Evolutionary conservation across 2,329 filamentous ascomycete genomes (phyloP).

Genomic region (Penicillium verrucosum): DNA sequence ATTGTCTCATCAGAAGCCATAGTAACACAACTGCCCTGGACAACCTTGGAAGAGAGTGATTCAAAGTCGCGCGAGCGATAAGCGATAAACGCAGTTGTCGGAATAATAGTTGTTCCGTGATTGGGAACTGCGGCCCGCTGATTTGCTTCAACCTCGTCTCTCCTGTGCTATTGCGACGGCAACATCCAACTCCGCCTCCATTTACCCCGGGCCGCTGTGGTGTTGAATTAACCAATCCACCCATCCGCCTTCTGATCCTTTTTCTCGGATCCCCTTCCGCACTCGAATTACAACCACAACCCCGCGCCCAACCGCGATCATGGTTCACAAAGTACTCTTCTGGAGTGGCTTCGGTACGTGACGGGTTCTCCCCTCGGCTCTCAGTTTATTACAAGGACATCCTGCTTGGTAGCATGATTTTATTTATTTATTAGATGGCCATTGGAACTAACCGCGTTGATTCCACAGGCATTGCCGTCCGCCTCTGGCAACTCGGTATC

Average conservation of each 20-base stretch:
- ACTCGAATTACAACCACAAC: slow-evolving; percentile 13
- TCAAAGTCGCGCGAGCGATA: slow-evolving; percentile 19
- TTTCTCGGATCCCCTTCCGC: slow-evolving; percentile 5
- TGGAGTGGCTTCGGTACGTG: slow-evolving; percentile 77
- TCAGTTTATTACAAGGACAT: background rate
- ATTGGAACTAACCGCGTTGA: slow-evolving; percentile 13
- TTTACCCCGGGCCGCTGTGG: slow-evolving; percentile 15
- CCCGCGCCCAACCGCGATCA: slow-evolving; percentile 28
- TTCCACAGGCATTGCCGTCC: slow-evolving; percentile 74
- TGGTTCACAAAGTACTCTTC: slow-evolving; percentile 54
- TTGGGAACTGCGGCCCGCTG: slow-evolving; percentile 36
- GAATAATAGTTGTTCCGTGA: slow-evolving; percentile 21
- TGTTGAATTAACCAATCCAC: slow-evolving; percentile 11
- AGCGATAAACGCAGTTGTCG: slow-evolving; percentile 18
- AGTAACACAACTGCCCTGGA: slow-evolving; percentile 9
- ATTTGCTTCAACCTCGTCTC: slow-evolving; percentile 34
- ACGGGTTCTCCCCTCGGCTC: slow-evolving; percentile 13
- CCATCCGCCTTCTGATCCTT: background rate
- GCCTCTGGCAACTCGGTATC: slow-evolving; percentile 95
- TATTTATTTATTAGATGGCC: background rate
- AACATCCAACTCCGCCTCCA: slow-evolving; percentile 19
- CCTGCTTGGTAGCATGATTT: background rate
- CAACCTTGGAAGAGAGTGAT: slow-evolving; percentile 12
- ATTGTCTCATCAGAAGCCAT: slow-evolving; percentile 21
- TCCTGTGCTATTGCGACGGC: slow-evolving; percentile 27